Percentiles rank a stretch among this genome's conserved stretches.
These are phyloP conservation scores for Arabidopsis lyrata DNA, from an alignment of 441 rosid species.

Conservation along the genomic window DNA sequence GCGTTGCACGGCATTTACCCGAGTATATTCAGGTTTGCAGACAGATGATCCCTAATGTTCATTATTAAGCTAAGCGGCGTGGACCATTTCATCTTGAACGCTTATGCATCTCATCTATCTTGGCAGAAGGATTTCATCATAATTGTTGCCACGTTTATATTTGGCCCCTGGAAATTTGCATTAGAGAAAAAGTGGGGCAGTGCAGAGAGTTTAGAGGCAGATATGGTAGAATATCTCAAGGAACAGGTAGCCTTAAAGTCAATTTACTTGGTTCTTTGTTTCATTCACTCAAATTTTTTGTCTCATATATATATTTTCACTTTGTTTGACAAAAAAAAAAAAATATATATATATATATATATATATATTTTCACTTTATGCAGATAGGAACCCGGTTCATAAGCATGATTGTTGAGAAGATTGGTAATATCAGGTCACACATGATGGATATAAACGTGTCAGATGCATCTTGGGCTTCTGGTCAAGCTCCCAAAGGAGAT, in stretches of 20 bases:
- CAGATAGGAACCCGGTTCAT: conserved; percentile 76
- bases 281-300: conserved; percentile 32
- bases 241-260: conserved; percentile 59
- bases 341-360: no score
- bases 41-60: conserved; percentile 10
- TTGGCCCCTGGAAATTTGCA: conserved; percentile 86
- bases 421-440: conserved; percentile 68
- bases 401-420: conserved; percentile 70
- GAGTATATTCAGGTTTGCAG: conserved; percentile 74
- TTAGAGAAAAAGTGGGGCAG: conserved; percentile 59
- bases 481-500: conserved; percentile 55
- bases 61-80: not conserved
- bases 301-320: no score
- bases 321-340: no score
- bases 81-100: conserved; percentile 32
- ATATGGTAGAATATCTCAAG: conserved; percentile 69
- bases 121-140: conserved; percentile 87
- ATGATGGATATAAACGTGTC: conserved; percentile 60
- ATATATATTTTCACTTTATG: conserved; percentile 23
- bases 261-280: not conserved
- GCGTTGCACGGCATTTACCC: conserved; percentile 78
- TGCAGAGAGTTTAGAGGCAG: conserved; percentile 75
- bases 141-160: conserved; percentile 86
- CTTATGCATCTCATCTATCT: conserved; percentile 36
- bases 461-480: conserved; percentile 48